A percentile compares a stretch with the other conserved stretches of the same genome.
These are phyloP conservation scores for Solanum lignicaule DNA, from an alignment of 257 asterid genomes.

Conservation along the genomic window DNA sequence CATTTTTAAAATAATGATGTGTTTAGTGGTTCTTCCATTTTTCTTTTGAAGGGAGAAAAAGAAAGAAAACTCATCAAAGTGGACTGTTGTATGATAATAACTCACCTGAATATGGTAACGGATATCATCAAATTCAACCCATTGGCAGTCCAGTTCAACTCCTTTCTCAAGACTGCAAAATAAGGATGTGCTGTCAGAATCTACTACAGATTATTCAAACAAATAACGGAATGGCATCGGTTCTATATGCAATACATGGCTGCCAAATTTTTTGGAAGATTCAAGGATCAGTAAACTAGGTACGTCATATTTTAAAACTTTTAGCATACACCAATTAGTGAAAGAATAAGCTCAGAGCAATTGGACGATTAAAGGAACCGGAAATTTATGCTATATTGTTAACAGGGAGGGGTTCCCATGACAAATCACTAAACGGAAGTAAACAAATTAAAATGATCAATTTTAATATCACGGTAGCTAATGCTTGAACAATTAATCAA, in stretches of 20 bases:
- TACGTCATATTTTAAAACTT: background rate
- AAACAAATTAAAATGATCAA: background rate
- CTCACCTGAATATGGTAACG: slow-evolving; percentile 91
- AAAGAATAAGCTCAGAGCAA: background rate
- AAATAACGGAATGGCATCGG: background rate
- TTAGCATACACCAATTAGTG: background rate
- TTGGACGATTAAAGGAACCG: background rate
- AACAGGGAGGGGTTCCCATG: background rate
- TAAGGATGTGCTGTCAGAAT: background rate
- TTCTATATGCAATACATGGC: background rate
- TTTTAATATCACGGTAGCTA: background rate
- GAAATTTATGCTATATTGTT: background rate
- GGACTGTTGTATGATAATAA: background rate
- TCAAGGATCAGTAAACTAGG: background rate
- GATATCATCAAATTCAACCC: slow-evolving; percentile 88
- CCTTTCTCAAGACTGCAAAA: slow-evolving; percentile 81
- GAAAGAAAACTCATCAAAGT: background rate
- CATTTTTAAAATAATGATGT: background rate
- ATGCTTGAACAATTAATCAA: background rate
- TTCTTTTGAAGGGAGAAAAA: background rate
- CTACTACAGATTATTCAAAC: background rate
- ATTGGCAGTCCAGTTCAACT: slow-evolving; percentile 81
- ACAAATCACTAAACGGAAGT: background rate
- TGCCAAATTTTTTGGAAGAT: background rate
- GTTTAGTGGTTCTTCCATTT: background rate